Percentiles rank a stretch among this genome's conserved stretches.
Conservation (phyloP, 768 basidiomycete species). For the Chiua virens region DNA sequence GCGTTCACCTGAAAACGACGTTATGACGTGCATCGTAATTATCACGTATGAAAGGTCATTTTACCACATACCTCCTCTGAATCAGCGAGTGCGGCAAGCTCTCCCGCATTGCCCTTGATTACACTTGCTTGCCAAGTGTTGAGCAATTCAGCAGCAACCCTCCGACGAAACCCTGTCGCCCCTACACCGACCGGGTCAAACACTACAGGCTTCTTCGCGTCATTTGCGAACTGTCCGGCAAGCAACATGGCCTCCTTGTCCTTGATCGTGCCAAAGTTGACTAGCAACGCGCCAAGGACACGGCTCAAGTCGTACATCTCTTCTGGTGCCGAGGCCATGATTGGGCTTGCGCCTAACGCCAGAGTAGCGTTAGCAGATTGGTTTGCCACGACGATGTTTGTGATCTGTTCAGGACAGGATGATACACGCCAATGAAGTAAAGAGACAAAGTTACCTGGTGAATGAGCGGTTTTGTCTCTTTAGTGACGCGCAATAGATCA, state of each 20-base stretch:
- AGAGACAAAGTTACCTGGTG: slow-evolving; percentile 58
- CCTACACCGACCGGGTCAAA: slow-evolving; percentile 94
- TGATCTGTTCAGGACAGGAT: slow-evolving; percentile 59
- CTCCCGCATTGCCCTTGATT: slow-evolving; percentile 93
- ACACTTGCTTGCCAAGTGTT: slow-evolving; percentile 82
- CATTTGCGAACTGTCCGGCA: slow-evolving; percentile 71
- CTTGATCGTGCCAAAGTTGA: slow-evolving; percentile 86
- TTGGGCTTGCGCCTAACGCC: slow-evolving; percentile 85
- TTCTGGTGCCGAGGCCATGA: slow-evolving; percentile 84
- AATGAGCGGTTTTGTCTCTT: slow-evolving; percentile 63
- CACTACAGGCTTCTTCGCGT: slow-evolving; percentile 69
- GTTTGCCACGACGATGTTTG: slow-evolving; percentile 83
- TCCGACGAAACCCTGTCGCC: slow-evolving; percentile 70
- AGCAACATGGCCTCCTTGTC: slow-evolving; percentile 72
- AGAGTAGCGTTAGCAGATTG: slow-evolving; percentile 91
- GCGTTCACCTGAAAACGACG: slow-evolving; percentile 52
- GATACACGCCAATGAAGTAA: neutral
- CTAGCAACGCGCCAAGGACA: slow-evolving; percentile 65
- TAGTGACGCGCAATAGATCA: slow-evolving; percentile 51
- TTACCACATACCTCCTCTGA: slow-evolving; percentile 60
- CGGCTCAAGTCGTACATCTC: slow-evolving; percentile 81
- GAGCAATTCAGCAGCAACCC: slow-evolving; percentile 58
- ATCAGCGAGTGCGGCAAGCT: slow-evolving; percentile 78
- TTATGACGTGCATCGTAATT: neutral
- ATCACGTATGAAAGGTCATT: neutral